Conservation (phyloP, 345 rosid species). For the Eucalyptus guilfoylei region DNA sequence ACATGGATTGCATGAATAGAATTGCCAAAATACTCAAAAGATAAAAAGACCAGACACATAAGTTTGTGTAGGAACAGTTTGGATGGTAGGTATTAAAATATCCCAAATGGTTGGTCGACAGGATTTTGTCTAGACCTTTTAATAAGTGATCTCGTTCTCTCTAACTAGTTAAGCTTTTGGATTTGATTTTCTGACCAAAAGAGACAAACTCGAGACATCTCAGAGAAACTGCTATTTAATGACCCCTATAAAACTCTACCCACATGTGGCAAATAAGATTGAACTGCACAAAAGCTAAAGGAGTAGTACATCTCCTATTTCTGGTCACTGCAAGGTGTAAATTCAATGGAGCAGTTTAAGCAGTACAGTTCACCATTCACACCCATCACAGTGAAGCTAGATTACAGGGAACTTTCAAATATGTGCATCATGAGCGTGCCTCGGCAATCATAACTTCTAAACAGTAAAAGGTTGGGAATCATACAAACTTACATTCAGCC, state of each 20-base stretch:
- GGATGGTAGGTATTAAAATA: background rate
- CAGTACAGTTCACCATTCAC: background rate
- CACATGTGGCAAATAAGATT: background rate
- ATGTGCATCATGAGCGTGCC: background rate
- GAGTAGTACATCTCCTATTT: background rate
- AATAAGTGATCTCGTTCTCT: background rate
- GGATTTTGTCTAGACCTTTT: background rate
- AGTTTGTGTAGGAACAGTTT: background rate
- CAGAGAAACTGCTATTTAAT: background rate
- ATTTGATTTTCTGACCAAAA: background rate
- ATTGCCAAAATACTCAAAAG: background rate
- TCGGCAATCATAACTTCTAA: background rate
- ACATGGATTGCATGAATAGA: background rate
- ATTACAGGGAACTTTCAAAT: background rate
- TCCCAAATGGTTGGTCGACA: background rate
- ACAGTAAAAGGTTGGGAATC: background rate
- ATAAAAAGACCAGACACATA: background rate
- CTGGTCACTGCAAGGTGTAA: background rate
- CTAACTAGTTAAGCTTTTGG: background rate
- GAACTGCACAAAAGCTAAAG: background rate
- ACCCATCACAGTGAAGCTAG: background rate
- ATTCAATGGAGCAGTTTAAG: background rate
- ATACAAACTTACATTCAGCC: conserved; percentile 36
- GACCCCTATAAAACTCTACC: background rate
- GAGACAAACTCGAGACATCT: background rate